Evolutionary conservation across 495 filamentous ascomycete genomes (phyloP).

Genomic region (Bryoglossum gracile): DNA sequence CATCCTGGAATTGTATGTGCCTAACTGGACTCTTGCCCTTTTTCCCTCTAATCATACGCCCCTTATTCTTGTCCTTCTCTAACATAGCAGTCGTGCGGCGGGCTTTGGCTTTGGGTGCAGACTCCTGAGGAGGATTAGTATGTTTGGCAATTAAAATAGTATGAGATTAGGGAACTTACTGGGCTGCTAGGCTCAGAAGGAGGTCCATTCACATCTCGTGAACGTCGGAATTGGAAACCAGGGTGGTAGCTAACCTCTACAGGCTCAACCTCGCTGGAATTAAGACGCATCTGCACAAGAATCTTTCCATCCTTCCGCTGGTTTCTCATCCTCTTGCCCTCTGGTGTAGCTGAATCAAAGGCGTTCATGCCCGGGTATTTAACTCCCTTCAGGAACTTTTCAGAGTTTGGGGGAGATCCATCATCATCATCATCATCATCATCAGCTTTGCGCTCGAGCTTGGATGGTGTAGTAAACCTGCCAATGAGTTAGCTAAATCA

Average conservation of each 20-base stretch:
- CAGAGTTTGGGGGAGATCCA: too few relatives aligned
- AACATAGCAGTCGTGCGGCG: slow-evolving; percentile 10
- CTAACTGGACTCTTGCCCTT: slow-evolving; percentile 2
- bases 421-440: too few relatives aligned
- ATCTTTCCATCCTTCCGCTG: slow-evolving; percentile 75
- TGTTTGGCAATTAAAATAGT: neutral
- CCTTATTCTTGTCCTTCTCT: slow-evolving; percentile 12
- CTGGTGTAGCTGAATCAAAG: slow-evolving; percentile 75
- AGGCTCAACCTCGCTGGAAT: slow-evolving; percentile 61
- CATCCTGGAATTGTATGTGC: neutral
- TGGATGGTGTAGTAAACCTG: slow-evolving; percentile 21
- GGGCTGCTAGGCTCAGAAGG: slow-evolving; percentile 37
- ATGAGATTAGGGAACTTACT: slow-evolving; percentile 26
- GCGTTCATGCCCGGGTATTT: slow-evolving; percentile 80
- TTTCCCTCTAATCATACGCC: slow-evolving; percentile 5
- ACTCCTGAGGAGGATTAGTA: neutral
- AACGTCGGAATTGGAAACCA: slow-evolving; percentile 46
- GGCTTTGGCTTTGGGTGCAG: slow-evolving; percentile 16
- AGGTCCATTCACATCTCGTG: slow-evolving; percentile 41
- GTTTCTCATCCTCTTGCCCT: slow-evolving; percentile 73
- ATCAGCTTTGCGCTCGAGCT: slow-evolving; percentile 7
- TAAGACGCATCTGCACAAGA: slow-evolving; percentile 59
- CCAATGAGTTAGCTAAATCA: neutral
- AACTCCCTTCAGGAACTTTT: slow-evolving; percentile 78
- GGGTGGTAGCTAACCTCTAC: slow-evolving; percentile 61